Evolutionary conservation across 371 early-diverging fungal genomes (phyloP).

Genomic region (Lichtheimia hyalospora): DNA sequence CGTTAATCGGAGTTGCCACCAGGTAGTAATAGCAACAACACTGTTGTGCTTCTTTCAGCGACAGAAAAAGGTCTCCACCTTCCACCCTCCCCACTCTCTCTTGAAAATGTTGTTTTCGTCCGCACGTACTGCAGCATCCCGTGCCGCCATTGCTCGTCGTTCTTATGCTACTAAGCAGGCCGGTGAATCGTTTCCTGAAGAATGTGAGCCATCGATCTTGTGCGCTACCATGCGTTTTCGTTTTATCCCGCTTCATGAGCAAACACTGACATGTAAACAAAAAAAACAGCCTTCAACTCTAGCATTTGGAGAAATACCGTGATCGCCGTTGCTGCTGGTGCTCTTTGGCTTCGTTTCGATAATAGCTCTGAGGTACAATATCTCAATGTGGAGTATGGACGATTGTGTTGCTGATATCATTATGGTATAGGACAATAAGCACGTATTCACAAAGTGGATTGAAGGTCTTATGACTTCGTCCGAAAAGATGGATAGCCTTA

Average conservation of each 20-base stretch:
- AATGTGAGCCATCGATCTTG: slow-evolving; percentile 11
- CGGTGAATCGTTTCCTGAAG: slow-evolving; percentile 16
- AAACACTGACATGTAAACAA: background rate
- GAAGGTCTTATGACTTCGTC: slow-evolving; percentile 42
- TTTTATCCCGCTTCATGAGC: background rate
- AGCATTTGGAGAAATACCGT: slow-evolving; percentile 42
- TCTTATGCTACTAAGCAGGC: slow-evolving; percentile 18
- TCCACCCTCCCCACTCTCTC: background rate
- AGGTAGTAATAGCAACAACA: too few relatives aligned
- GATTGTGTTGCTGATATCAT: background rate
- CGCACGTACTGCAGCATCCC: background rate
- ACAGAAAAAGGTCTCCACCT: too few relatives aligned
- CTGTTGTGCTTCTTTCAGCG: too few relatives aligned
- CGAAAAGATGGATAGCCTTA: slow-evolving; percentile 31
- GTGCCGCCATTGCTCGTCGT: slow-evolving; percentile 8
- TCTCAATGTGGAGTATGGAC: background rate
- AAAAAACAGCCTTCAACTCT: slow-evolving; percentile 26
- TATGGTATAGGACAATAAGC: slow-evolving; percentile 32
- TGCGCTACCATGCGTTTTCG: too few relatives aligned
- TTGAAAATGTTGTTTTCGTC: background rate
- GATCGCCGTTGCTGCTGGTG: slow-evolving; percentile 32
- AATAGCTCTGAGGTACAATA: background rate
- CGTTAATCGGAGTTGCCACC: too few relatives aligned
- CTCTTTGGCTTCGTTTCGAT: slow-evolving; percentile 36
- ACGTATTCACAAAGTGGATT: slow-evolving; percentile 47